Conservation (phyloP, 257 asterid genomes). For the Solanum microdontum region DNA sequence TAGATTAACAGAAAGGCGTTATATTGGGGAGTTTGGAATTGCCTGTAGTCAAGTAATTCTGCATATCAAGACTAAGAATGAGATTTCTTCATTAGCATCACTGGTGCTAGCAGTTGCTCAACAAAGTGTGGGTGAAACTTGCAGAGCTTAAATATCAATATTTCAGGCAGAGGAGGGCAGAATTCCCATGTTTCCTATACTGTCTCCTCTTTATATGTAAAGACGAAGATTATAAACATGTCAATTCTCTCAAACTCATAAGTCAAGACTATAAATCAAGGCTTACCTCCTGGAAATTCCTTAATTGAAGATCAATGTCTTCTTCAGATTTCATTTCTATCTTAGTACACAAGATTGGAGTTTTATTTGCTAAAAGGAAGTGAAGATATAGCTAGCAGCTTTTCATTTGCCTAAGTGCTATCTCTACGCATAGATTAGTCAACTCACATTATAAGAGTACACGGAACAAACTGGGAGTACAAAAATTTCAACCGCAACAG, state of each 20-base stretch:
- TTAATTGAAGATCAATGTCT: neutral
- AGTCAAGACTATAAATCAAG: neutral
- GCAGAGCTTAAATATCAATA: neutral
- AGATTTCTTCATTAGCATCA: neutral
- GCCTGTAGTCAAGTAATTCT: neutral
- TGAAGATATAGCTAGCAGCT: neutral
- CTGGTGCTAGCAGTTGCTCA: neutral
- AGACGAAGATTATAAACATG: neutral
- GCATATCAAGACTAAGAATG: neutral
- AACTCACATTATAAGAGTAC: neutral
- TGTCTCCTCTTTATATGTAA: neutral
- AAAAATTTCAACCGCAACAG: neutral
- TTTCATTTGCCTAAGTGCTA: neutral
- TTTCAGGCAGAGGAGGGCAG: neutral
- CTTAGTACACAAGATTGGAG: neutral
- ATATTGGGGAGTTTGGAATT: neutral
- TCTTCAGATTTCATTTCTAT: neutral
- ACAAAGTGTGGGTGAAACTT: neutral
- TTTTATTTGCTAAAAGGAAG: neutral
- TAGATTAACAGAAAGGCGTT: neutral
- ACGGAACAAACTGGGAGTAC: neutral
- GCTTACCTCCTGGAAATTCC: neutral
- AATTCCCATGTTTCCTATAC: neutral
- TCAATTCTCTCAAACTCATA: neutral
- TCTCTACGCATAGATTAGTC: neutral